Evolutionary conservation across 140 eudicot species (phyloP).

Genomic region (Ambrosia hybrid): DNA sequence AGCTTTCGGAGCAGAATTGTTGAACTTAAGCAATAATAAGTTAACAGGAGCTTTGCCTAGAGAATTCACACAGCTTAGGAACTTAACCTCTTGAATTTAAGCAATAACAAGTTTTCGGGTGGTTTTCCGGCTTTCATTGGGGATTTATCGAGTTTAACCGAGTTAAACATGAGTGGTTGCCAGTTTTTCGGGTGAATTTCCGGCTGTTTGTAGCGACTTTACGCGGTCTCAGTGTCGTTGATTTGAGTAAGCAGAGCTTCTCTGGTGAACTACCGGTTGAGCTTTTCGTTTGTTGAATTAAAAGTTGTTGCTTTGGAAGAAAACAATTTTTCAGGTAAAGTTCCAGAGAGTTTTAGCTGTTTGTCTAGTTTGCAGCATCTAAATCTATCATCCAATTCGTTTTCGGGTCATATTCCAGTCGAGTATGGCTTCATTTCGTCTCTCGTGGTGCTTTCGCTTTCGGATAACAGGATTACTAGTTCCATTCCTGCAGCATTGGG

Average conservation of each 20-base stretch:
- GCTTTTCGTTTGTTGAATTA: conserved; percentile 69
- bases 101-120: conserved; percentile 54
- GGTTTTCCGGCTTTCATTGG: conserved; percentile 40
- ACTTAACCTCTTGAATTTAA: conserved; percentile 61
- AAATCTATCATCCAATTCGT: conserved; percentile 67
- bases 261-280: conserved; percentile 75
- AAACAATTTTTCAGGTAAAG: conserved; percentile 58
- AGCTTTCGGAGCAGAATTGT: conserved; percentile 34
- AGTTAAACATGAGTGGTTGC: conserved; percentile 75
- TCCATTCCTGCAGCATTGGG: conserved; percentile 61
- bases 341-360: conserved; percentile 93
- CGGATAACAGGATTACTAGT: conserved; percentile 46
- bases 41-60: conserved; percentile 55
- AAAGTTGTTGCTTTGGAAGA: conserved; percentile 70
- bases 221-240: conserved; percentile 54
- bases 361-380: conserved; percentile 57
- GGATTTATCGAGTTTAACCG: conserved; percentile 41
- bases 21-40: conserved; percentile 60
- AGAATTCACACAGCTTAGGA: conserved; percentile 49
- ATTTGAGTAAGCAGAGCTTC: conserved; percentile 79
- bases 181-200: conserved; percentile 68
- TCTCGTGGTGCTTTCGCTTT: conserved; percentile 51
- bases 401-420: conserved; percentile 58
- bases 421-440: conserved; percentile 69
- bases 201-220: conserved; percentile 51